phyloP scores from a whole-genome alignment of 257 asterid genomes.

The Solanum ahanhuiri region DNA sequence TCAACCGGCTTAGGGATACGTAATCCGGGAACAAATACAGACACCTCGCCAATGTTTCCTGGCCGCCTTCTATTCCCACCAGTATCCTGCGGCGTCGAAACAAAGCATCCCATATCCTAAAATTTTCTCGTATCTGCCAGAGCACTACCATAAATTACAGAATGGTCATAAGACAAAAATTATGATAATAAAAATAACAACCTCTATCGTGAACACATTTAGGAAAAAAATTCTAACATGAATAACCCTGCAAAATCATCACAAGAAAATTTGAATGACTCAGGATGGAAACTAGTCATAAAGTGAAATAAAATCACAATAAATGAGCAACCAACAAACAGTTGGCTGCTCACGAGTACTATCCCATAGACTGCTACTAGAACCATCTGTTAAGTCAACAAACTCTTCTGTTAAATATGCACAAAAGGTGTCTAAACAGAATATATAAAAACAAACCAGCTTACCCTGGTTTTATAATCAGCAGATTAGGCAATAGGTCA shows the following conservation, averaged over 20 bases:
- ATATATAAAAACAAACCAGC: slow-evolving; percentile 16
- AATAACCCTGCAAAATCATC: slow-evolving; percentile 8
- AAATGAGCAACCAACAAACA: slow-evolving; percentile 56
- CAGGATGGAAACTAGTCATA: slow-evolving; percentile 15
- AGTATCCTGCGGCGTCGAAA: slow-evolving; percentile 59
- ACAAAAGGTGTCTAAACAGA: background rate
- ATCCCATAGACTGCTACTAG: slow-evolving; percentile 13
- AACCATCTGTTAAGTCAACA: slow-evolving; percentile 9
- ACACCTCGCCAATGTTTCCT: slow-evolving; percentile 78
- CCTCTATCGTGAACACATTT: background rate
- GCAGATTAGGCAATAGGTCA: slow-evolving; percentile 18
- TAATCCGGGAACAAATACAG: slow-evolving; percentile 86
- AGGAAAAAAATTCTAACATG: background rate
- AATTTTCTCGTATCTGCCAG: slow-evolving; percentile 15
- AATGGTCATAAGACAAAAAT: slow-evolving; percentile 1
- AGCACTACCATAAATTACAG: slow-evolving; percentile 9
- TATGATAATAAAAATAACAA: background rate
- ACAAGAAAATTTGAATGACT: slow-evolving; percentile 22
- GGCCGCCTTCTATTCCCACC: slow-evolving; percentile 86
- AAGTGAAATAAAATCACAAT: slow-evolving; percentile 19
- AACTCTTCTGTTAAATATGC: background rate
- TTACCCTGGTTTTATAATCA: slow-evolving; percentile 34
- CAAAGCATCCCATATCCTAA: slow-evolving; percentile 79
- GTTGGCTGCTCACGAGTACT: slow-evolving; percentile 52
- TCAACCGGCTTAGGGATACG: slow-evolving; percentile 81